Conservation (phyloP, 352 stramenopile genomes). For the Phytophthora ramorum region DNA sequence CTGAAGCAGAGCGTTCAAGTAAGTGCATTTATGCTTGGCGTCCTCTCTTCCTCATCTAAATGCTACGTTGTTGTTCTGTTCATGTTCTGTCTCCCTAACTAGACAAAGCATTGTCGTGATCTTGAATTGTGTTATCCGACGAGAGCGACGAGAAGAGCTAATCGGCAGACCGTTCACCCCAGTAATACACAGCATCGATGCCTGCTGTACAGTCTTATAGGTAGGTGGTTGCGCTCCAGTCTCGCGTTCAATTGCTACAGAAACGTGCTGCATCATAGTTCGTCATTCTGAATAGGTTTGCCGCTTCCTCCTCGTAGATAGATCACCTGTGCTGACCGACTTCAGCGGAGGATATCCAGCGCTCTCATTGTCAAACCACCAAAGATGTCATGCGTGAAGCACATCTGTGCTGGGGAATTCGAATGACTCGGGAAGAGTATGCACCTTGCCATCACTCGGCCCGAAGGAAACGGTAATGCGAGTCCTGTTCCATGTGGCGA, state of each 20-base stretch:
- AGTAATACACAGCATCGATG: conserved; percentile 1
- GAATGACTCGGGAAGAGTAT: not conserved
- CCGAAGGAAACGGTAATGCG: conserved; percentile 1
- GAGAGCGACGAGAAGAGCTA: too few relatives aligned
- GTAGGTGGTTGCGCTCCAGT: not conserved
- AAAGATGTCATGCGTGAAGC: conserved; percentile 7
- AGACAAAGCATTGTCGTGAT: conserved; percentile 18
- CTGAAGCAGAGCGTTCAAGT: too few relatives aligned
- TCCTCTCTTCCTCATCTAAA: conserved; percentile 6
- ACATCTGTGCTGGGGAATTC: conserved; percentile 10
- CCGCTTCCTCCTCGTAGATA: conserved; percentile 14
- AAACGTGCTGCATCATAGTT: conserved; percentile 16
- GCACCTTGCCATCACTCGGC: conserved; percentile 3
- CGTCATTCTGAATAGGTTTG: conserved; percentile 24
- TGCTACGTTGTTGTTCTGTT: conserved; percentile 2
- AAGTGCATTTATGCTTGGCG: too few relatives aligned
- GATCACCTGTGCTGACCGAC: conserved; percentile 3
- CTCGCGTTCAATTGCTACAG: not conserved
- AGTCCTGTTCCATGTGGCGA: not conserved
- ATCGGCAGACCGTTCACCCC: conserved; percentile 1
- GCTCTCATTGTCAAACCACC: conserved; percentile 11
- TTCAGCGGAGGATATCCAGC: conserved; percentile 2
- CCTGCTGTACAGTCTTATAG: conserved; percentile 15
- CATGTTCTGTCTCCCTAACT: conserved; percentile 3
- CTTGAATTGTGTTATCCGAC: conserved; percentile 6